phyloP scores from a whole-genome alignment of 495 filamentous ascomycete species.

The Hypoxylon fuscum region DNA sequence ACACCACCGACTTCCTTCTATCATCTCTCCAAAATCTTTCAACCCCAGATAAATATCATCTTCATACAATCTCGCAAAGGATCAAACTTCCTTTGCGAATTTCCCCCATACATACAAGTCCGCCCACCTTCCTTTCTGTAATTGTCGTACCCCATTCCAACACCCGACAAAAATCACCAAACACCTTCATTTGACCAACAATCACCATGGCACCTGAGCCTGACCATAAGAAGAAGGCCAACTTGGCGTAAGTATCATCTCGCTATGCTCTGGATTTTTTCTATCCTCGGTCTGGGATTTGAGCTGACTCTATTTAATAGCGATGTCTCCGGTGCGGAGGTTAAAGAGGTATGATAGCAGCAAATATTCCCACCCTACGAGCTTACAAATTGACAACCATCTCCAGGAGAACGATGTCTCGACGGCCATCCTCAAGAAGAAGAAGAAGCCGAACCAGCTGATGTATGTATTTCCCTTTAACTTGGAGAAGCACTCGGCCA shows the following conservation, averaged over 20 bases:
- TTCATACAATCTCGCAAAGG: conserved; percentile 11
- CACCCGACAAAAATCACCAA: conserved; percentile 31
- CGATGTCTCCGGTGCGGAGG: conserved; percentile 88
- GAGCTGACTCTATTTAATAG: conserved; percentile 59
- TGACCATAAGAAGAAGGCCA: conserved; percentile 92
- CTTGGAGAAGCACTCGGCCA: background rate
- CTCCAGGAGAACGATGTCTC: conserved; percentile 85
- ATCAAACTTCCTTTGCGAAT: conserved; percentile 20
- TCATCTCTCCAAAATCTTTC: conserved; percentile 21
- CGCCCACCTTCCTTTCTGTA: conserved; percentile 2
- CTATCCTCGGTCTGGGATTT: background rate
- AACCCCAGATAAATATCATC: conserved; percentile 3
- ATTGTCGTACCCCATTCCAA: conserved; percentile 19
- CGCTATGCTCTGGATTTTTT: conserved; percentile 10
- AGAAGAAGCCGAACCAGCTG: conserved; percentile 99
- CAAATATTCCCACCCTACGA: conserved; percentile 41
- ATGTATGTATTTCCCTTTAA: conserved; percentile 68
- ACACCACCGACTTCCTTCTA: no score
- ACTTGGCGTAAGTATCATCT: conserved; percentile 78
- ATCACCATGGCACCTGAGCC: conserved; percentile 59
- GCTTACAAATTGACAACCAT: conserved; percentile 40
- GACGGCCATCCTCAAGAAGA: conserved; percentile 99
- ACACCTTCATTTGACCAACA: conserved; percentile 46
- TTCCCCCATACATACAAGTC: conserved; percentile 1
- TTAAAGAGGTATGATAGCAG: conserved; percentile 73